Evolutionary conservation across 495 filamentous ascomycete genomes (phyloP).

Genomic region (Glonium stellatum): DNA sequence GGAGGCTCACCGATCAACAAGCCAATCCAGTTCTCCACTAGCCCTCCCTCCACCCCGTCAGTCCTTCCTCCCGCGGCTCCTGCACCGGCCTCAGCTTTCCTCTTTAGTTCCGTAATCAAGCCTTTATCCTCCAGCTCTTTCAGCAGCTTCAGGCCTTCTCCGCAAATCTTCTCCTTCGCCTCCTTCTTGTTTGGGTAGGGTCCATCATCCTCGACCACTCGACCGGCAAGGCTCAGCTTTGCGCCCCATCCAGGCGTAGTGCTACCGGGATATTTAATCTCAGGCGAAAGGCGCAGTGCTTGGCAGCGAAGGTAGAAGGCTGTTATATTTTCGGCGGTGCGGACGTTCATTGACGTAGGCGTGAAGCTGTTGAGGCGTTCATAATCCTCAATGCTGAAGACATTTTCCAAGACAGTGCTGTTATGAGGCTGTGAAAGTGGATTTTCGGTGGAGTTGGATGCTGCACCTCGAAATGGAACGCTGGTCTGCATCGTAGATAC

Average conservation of each 20-base stretch:
- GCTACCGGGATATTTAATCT: constrained; percentile 5
- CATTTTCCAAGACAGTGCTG: neutral
- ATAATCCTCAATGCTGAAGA: neutral
- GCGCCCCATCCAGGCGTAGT: constrained; percentile 10
- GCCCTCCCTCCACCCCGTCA: neutral
- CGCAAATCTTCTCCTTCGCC: constrained; percentile 27
- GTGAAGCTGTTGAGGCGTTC: neutral
- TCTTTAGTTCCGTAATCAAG: constrained; percentile 7
- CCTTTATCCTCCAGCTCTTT: constrained; percentile 4
- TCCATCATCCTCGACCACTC: neutral
- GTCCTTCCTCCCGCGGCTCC: neutral
- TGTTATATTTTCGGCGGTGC: neutral
- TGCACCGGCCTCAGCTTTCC: neutral
- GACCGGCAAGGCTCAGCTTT: constrained; percentile 4
- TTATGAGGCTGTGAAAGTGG: neutral
- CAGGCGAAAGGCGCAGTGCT: constrained; percentile 1
- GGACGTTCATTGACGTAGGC: neutral
- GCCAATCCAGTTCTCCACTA: constrained; percentile 16
- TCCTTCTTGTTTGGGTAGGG: constrained; percentile 15
- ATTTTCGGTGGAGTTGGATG: neutral
- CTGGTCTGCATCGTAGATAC: neutral
- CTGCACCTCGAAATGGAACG: neutral
- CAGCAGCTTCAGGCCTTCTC: constrained; percentile 6
- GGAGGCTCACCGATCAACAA: constrained; percentile 15
- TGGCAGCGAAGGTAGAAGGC: constrained; percentile 6